A percentile compares a stretch with the other conserved stretches of the same genome.
Evolutionary conservation across 2,329 filamentous ascomycete genomes (phyloP).

Genomic region (Trichoderma polysporum): DNA sequence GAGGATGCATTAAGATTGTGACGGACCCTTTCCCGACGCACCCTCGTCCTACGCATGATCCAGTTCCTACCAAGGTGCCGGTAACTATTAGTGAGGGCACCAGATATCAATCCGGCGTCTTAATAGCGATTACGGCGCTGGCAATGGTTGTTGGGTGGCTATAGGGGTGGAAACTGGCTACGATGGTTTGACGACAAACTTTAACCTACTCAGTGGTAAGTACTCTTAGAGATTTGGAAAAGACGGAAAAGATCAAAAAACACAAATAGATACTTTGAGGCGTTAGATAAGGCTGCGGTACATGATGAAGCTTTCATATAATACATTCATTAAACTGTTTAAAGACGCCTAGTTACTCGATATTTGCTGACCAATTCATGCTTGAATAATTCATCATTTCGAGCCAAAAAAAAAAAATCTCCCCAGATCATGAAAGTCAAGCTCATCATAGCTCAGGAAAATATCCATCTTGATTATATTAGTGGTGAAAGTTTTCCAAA

Average conservation of each 20-base stretch:
- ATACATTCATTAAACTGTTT: not conserved
- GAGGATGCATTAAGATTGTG: not conserved
- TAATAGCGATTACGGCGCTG: not conserved
- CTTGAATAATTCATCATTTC: not conserved
- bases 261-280: not conserved
- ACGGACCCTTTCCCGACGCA: not conserved
- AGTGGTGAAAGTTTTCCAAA: not conserved
- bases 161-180: not conserved
- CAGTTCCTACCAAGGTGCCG: constrained; percentile 1
- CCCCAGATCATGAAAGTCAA: not conserved
- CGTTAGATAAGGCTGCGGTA: not conserved
- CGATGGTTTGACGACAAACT: not conserved
- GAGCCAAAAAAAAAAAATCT: not conserved
- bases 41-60: not conserved
- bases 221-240: not conserved
- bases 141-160: not conserved
- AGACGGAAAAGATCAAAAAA: not conserved
- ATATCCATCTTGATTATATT: not conserved
- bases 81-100: constrained; percentile 21
- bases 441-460: not conserved
- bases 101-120: not conserved
- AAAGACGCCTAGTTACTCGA: not conserved
- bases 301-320: not conserved
- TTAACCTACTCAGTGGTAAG: not conserved
- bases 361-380: not conserved